Conservation (phyloP, 371 early-diverging fungal genomes). For the Zychaea mexicana region DNA sequence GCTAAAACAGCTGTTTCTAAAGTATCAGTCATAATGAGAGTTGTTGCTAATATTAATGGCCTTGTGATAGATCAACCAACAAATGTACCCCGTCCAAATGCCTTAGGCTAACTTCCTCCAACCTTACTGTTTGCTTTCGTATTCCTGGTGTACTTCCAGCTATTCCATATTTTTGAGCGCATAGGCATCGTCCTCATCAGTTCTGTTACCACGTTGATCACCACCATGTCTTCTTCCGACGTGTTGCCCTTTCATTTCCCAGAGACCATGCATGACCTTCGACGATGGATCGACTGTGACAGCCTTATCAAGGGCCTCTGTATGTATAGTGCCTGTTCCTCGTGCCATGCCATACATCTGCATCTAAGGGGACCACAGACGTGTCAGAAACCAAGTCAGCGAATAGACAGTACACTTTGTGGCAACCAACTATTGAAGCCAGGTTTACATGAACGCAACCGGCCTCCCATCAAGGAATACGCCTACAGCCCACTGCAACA, state of each 20-base stretch:
- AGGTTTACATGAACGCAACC: no score
- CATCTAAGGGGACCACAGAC: neutral
- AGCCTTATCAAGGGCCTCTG: neutral
- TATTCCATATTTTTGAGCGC: neutral
- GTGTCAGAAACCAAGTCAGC: neutral
- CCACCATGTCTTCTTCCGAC: neutral
- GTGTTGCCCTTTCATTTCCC: neutral
- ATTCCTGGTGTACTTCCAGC: neutral
- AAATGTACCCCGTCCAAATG: no score
- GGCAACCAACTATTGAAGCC: neutral
- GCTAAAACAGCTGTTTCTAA: no score
- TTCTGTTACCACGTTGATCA: neutral
- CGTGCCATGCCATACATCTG: neutral
- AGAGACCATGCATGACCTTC: neutral
- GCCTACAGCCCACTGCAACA: neutral
- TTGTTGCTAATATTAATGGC: no score
- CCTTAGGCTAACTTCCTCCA: neutral
- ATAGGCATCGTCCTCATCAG: neutral
- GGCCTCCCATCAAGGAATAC: neutral
- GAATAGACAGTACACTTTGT: neutral
- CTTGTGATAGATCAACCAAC: no score
- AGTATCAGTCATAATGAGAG: no score
- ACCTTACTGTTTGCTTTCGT: neutral
- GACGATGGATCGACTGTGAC: neutral
- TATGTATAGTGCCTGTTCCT: neutral